phyloP scores from a whole-genome alignment of 164 flowering plant species.

The Houttuynia cordata region DNA sequence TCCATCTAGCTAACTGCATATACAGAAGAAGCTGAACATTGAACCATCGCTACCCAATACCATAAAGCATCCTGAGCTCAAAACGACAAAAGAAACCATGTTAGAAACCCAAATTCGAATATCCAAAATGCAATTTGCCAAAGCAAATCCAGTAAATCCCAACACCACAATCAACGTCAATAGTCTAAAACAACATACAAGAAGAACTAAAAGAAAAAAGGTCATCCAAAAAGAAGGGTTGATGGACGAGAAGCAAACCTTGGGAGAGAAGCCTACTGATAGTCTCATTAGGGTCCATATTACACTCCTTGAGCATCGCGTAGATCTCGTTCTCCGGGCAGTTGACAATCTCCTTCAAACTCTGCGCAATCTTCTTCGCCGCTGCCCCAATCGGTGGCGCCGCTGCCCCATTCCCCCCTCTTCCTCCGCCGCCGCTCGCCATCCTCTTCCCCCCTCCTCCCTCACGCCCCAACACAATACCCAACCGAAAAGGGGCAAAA shows the following conservation, averaged over 20 bases:
- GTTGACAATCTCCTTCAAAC: slow-evolving; percentile 82
- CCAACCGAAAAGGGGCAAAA: background rate
- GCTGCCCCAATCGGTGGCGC: slow-evolving; percentile 41
- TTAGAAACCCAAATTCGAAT: too few species aligned
- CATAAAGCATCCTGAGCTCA: too few species aligned
- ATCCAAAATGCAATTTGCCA: too few species aligned
- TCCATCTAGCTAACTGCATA: background rate
- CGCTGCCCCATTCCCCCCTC: slow-evolving; percentile 22
- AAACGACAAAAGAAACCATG: too few species aligned
- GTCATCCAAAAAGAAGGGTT: background rate
- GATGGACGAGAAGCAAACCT: slow-evolving; percentile 30
- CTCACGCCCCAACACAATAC: background rate
- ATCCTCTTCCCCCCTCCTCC: slow-evolving; percentile 17
- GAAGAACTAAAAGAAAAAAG: slow-evolving; percentile 5
- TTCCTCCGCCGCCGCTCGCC: slow-evolving; percentile 17
- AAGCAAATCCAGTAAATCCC: too few species aligned
- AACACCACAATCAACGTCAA: background rate
- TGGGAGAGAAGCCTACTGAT: slow-evolving; percentile 74
- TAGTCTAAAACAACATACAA: background rate
- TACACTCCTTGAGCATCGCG: slow-evolving; percentile 45
- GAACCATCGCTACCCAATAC: too few species aligned
- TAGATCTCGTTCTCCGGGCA: slow-evolving; percentile 33
- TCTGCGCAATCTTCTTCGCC: slow-evolving; percentile 71
- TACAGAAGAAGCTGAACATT: too few species aligned
- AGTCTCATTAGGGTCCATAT: slow-evolving; percentile 96